Evolutionary conservation across 768 basidiomycete genomes (phyloP).

Genomic region (Mycena floridula): DNA sequence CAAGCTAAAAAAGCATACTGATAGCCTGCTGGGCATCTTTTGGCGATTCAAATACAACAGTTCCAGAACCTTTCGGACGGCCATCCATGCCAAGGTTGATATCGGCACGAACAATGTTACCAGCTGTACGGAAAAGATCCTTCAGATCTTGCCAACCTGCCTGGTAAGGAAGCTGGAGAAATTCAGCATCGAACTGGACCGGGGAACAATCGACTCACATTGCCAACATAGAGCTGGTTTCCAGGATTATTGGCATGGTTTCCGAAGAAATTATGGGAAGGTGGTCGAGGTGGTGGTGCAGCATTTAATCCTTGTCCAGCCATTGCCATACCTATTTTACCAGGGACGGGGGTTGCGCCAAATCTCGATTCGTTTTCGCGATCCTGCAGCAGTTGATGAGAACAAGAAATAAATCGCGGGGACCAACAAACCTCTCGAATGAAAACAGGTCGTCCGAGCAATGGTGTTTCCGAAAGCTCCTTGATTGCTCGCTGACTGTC

Average conservation of each 20-base stretch:
- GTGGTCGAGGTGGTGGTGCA: slow-evolving; percentile 75
- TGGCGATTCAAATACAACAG: slow-evolving; percentile 88
- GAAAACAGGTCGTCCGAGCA: slow-evolving; percentile 94
- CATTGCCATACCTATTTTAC: slow-evolving; percentile 95
- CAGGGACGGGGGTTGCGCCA: slow-evolving; percentile 91
- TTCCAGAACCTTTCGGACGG: slow-evolving; percentile 94
- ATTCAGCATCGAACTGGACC: not conserved
- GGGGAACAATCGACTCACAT: slow-evolving; percentile 43
- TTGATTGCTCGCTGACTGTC: slow-evolving; percentile 86
- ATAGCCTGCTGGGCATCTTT: slow-evolving; percentile 92
- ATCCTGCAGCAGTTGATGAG: slow-evolving; percentile 51
- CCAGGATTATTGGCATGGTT: slow-evolving; percentile 59
- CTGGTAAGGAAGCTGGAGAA: slow-evolving; percentile 78
- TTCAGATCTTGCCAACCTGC: slow-evolving; percentile 99
- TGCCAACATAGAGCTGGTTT: slow-evolving; percentile 89
- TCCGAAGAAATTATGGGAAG: slow-evolving; percentile 72
- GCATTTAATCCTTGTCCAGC: slow-evolving; percentile 83
- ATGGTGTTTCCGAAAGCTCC: slow-evolving; percentile 81
- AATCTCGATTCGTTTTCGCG: slow-evolving; percentile 96
- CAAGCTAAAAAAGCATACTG: slow-evolving; percentile 43
- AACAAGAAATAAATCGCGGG: not conserved
- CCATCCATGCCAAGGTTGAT: slow-evolving; percentile 93
- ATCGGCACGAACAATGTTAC: slow-evolving; percentile 92
- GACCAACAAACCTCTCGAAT: slow-evolving; percentile 75
- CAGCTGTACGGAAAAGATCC: slow-evolving; percentile 92